phyloP scores from a whole-genome alignment of 192 early-diverging fungal genomes.

The Podila epigama region DNA sequence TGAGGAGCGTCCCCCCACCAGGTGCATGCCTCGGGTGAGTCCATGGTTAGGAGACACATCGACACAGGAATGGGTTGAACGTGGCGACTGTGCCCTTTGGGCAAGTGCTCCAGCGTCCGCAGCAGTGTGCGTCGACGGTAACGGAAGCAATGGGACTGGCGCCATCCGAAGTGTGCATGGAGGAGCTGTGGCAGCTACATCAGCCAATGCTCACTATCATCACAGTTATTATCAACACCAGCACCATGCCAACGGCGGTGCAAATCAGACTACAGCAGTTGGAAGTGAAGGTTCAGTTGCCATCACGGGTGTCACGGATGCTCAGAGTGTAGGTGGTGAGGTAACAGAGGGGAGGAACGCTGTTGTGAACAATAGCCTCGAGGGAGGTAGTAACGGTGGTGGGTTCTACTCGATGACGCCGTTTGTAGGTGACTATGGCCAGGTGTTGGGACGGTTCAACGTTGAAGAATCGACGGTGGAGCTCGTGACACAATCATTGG shows the following conservation, averaged over 20 bases:
- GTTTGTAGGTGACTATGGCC: neutral
- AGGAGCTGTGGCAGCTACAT: neutral
- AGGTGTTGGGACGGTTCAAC: neutral
- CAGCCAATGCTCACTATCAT: neutral
- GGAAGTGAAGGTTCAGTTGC: no score
- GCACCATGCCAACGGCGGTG: neutral
- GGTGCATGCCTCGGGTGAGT: conserved; percentile 4
- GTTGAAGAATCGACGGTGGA: neutral
- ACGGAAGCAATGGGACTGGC: neutral
- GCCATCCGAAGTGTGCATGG: no score
- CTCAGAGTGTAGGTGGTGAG: neutral
- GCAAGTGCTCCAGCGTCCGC: neutral
- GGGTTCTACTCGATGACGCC: neutral
- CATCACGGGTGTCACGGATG: no score
- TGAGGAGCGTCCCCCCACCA: neutral
- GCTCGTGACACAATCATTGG: neutral
- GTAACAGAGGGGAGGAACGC: no score
- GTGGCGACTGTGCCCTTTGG: conserved; percentile 35
- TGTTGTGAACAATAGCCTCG: no score
- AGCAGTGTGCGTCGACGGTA: neutral
- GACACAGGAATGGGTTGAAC: conserved; percentile 15
- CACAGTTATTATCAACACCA: neutral
- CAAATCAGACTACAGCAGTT: no score
- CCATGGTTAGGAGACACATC: conserved; percentile 42
- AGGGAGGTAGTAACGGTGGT: neutral